Conservation (phyloP, 345 rosid species). For the Theobroma cacao region DNA sequence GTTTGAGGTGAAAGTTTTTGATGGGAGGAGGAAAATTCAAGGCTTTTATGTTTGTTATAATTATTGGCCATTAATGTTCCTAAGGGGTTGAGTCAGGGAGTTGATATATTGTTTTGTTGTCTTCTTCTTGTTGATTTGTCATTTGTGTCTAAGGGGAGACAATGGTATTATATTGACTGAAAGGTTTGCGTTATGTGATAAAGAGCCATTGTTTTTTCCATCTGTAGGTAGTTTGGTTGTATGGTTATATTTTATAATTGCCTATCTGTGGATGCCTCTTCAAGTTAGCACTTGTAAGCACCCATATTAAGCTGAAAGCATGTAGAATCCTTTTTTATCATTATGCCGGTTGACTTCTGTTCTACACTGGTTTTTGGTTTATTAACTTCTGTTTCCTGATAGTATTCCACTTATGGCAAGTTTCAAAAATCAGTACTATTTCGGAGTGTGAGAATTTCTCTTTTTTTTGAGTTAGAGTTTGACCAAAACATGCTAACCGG, state of each 20-base stretch:
- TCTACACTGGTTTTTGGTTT: not conserved
- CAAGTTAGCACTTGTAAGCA: not conserved
- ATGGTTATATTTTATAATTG: not conserved
- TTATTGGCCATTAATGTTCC: not conserved
- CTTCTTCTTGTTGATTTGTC: too few relatives aligned
- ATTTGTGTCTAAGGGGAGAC: not conserved
- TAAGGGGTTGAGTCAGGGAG: not conserved
- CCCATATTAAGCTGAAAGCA: not conserved
- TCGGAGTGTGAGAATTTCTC: not conserved
- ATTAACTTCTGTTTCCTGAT: not conserved
- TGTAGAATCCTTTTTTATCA: not conserved
- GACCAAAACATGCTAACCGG: not conserved
- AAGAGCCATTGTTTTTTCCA: not conserved
- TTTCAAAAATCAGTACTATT: not conserved
- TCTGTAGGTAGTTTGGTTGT: not conserved
- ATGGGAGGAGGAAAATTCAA: not conserved
- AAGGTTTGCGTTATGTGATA: not conserved
- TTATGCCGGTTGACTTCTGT: not conserved
- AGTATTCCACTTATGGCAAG: not conserved
- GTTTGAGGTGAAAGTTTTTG: not conserved
- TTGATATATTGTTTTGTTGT: too few relatives aligned
- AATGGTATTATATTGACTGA: not conserved
- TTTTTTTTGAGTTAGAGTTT: not conserved
- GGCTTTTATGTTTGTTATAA: not conserved
- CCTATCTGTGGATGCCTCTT: not conserved